Evolutionary conservation across 2,329 filamentous ascomycete species (phyloP), one percentile per base, ranked within the genome.

Genomic region (Dryadomyces quercus-mongolicae): DNA sequence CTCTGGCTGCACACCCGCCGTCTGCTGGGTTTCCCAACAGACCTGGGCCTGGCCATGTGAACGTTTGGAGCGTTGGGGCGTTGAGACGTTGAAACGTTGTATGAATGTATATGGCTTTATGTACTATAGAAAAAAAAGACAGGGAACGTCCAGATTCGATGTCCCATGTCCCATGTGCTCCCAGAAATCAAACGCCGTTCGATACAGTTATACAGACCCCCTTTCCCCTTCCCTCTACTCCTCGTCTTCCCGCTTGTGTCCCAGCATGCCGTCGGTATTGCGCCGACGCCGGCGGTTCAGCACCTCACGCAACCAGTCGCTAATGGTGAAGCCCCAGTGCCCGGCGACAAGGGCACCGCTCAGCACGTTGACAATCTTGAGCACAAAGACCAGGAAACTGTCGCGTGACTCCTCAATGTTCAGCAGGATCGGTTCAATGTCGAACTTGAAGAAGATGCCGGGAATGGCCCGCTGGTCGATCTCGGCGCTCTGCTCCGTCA

Each of bases 371-470:
- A 97, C 84, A 51, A 96, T 71, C 66, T 92, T 83, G 60, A 97
- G 78, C 47, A 91, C 57, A 62, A 98, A 81, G 22, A 78, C 75
- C 60, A 95, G 70, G 56, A 95, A 74, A 46, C 86, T 77, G 55
- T 85, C 84, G 64, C 90, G 82, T 64, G 83, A 82, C 72, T 97
- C 92, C 58, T 85, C 85, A 45, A 98, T 85, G 31, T 86, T 84
- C 53, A 98, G 75, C 67, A 93, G 73, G 62, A 98, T 91, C 1
- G 93, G 93, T 74, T 98, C 93, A 62, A 98, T 96, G 67, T 97
- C 92, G 71, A 95, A 98, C 73, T 97, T 98, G 78, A 98, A 88
- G 67, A 97, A 98, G 58, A 98, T 82, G 36, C 93, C 93, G 0
- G 93, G 93, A 1, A 96, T 80, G 56, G 74, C 72, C 61, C 75